Base-by-base conservation (phyloP, 2,329 filamentous ascomycete species). In the Dactylellina parvicollis region DNA sequence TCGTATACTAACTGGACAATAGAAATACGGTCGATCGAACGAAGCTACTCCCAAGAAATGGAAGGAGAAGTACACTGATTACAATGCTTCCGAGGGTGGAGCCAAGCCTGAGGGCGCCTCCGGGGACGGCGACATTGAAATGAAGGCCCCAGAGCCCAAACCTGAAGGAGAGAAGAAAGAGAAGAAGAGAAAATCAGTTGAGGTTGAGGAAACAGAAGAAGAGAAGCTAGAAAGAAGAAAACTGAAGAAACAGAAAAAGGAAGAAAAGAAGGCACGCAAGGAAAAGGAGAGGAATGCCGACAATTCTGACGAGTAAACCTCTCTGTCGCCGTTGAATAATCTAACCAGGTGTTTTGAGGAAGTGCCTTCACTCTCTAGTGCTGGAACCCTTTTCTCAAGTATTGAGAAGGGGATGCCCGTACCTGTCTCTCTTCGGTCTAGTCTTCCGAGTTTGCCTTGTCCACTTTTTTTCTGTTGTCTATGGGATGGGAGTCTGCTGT, bases 1-100 rank as follows among this genome's bases (percentile, higher is more conserved):
- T 46, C 16, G 46, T 40, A 54, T 76, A 64, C 80, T 85, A 80
- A 85, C 75, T 9, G 42, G 3, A n/a, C 4, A 30, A 9, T 72
- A 87, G 85, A 99, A 99, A 89, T 98, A 88, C 79, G 95, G 95
- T 77, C 90, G 93, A 70, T 83, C 91, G 78, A 99, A 98, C 82
- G 94, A 97, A 81, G 88, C 89, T 76, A 99, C 95, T 3, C 95
- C 95, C 24, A 88, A 92, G 78, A 92, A 95, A 83, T 99, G 95
- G 95, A 92, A 91, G 78, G 83, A 87, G 36, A 90, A 91, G 77
- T 99, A 99, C 86, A 94, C 92, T 83, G 95, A 98, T 84, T 96
- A 89, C 84, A 89, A 86, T 79, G 86, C 86, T 40, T 83, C 85
- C 14, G 81, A 83, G 57, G 82, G 82, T 50, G 82, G 79, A 36